Base-by-base conservation (phyloP, 345 rosid species). In the Raphanus raphanistrum region DNA sequence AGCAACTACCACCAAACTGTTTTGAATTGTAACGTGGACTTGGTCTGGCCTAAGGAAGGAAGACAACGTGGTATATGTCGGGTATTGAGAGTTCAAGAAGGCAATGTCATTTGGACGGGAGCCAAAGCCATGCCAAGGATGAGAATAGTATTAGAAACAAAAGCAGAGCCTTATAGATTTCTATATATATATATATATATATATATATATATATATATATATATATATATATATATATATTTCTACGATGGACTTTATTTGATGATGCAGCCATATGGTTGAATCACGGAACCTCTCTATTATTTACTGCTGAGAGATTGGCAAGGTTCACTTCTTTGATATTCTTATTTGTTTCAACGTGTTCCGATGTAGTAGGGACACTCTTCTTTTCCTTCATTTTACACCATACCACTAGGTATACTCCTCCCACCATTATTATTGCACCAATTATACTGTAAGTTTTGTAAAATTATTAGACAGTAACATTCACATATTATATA, bases 321-420 rank as follows among this genome's bases (percentile, higher is more conserved):
- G 21, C 21, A 43, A 71, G 27, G 45, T 71, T 38, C 36, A 55
- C 26, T 28, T 77, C 76, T 77, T 77, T 77, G 35, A 17, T 32
- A 71, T 70, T 38, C 27, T 71, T 54, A 8, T 64, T 38, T 55
- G 61, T 71, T 52, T 26, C 70, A 63, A 10, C 38, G 64, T 68
- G 38, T 63, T 66, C 12, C 7, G 55, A 8, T 38, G 27, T 63
- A 26, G 71, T 43, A 29, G 63, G 13, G 3, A 4, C 31, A 38
- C 31, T 64, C 77, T 78, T 82, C 54, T 48, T 63, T 84, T 87
- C 93, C 59, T 71, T 78, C 71, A 62, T 26, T 76, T 87, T 82
- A 13, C 89, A 90, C 93, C 93, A 89, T n/a, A 86, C 75, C 69
- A 85, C 90, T 28, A 67, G 60, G 55, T 87, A 87, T 10, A 86